Conservation (phyloP, 2,329 filamentous ascomycete genomes). For the Grosmannia clavigera region DNA sequence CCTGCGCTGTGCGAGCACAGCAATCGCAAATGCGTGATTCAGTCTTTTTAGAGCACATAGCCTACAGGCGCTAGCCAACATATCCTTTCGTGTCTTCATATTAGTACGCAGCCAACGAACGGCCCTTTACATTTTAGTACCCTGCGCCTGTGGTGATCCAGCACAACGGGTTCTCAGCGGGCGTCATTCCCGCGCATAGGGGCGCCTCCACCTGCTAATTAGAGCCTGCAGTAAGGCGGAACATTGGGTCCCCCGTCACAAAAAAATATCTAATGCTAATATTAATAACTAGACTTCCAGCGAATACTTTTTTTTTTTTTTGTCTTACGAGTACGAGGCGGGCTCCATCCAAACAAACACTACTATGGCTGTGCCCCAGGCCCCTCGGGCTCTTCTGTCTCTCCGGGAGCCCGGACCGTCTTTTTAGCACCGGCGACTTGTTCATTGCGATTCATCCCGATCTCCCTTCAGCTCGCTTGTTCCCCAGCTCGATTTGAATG, state of each 20-base stretch:
- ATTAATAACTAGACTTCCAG: no score
- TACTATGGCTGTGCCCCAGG: neutral
- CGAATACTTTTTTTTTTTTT: neutral
- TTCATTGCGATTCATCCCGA: neutral
- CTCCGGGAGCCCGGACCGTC: neutral
- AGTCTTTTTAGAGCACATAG: no score
- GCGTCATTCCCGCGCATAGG: no score
- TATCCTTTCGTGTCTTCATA: no score
- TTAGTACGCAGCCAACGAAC: no score
- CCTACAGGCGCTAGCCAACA: no score
- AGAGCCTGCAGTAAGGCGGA: neutral
- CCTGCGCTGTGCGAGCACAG: no score
- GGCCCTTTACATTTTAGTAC: no score
- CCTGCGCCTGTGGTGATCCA: no score
- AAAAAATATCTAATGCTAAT: neutral
- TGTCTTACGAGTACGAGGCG: neutral
- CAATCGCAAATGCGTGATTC: no score
- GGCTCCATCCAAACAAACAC: neutral
- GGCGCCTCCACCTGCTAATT: neutral
- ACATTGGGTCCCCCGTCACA: neutral
- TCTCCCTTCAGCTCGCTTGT: neutral
- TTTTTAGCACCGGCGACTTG: neutral
- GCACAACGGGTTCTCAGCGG: no score
- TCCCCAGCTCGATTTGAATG: neutral
- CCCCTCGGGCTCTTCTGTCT: neutral